Conservation (phyloP, 2,329 filamentous ascomycete genomes). For the Pestalotiopsis sp. region DNA sequence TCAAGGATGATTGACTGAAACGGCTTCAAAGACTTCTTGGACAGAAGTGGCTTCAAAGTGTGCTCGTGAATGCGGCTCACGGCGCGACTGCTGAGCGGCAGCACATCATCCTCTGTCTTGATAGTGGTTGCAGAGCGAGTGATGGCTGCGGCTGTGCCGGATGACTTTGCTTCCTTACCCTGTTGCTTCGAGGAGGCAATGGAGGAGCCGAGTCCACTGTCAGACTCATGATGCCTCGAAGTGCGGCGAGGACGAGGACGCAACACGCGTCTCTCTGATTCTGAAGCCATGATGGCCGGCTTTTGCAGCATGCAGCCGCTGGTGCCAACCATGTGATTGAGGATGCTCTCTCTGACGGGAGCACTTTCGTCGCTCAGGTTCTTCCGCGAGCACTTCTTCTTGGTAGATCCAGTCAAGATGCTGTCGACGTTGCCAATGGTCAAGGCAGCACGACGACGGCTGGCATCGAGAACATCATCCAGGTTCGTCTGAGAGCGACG, state of each 20-base stretch:
- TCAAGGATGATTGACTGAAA: constrained; percentile 81
- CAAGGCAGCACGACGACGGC: constrained; percentile 69
- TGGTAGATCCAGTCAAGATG: constrained; percentile 53
- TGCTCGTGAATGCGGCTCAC: constrained; percentile 78
- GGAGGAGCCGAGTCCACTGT: constrained; percentile 87
- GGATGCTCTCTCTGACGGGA: constrained; percentile 62
- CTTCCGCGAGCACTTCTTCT: constrained; percentile 38
- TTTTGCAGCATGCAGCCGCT: constrained; percentile 50
- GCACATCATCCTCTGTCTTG: constrained; percentile 48
- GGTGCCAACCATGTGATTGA: constrained; percentile 55
- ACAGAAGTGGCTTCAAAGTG: constrained; percentile 77
- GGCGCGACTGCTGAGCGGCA: constrained; percentile 69
- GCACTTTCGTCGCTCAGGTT: constrained; percentile 58
- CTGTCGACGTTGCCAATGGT: constrained; percentile 68
- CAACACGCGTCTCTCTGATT: constrained; percentile 51
- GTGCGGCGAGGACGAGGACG: constrained; percentile 58
- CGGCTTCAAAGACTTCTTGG: constrained; percentile 71
- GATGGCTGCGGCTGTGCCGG: constrained; percentile 56
- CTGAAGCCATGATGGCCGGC: constrained; percentile 23
- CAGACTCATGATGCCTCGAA: constrained; percentile 72
- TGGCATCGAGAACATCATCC: constrained; percentile 72
- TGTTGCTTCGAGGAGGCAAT: constrained; percentile 65
- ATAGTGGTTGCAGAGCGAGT: constrained; percentile 59
- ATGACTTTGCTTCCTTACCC: constrained; percentile 43
- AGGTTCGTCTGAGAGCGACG: constrained; percentile 70